Evolutionary conservation across 176 grass and related monocot species (phyloP), one percentile per base, ranked within the genome.

Genomic region (Chrysopogon serrulatus): DNA sequence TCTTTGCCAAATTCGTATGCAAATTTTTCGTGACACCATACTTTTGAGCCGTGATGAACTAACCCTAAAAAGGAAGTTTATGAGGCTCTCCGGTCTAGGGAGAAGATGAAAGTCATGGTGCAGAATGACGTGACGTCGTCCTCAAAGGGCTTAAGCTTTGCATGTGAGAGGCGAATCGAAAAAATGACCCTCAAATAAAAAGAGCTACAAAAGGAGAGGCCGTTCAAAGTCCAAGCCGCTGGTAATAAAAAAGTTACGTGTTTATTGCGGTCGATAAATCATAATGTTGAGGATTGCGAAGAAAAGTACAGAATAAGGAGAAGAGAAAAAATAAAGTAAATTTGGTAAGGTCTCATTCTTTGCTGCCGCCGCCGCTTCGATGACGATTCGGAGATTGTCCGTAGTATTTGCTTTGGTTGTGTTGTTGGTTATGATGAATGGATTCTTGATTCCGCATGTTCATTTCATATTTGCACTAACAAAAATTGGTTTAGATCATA

Each of bases 91-190:
- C 81, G 61, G 6, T 19, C 10, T 1, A 73, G 16, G 37, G 40
- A 84, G n/a, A 74, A 69, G 72, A 74, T 65, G 82, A 85, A 54
- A 85, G 16, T 31, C 10, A 57, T 62, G 80, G 80, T 59, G 12
- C 32, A 68, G 9, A 39, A 1, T 28, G 80, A 69, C 4, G 65
- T 1, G 11, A 31, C 41, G 21, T 59, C 65, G 4, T 78, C 75
- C 1, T 80, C 59, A 37, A 37, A 37, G 35, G 35, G 35, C 35
- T n/a, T n/a, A n/a, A n/a, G n/a, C n/a, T n/a, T n/a, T n/a, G n/a
- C n/a, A n/a, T n/a, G n/a, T n/a, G n/a, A n/a, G 35, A 37, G 6
- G 61, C 32, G 63, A 36, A 16, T 30, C 1, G 37, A 76, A 5
- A 17, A 68, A 2, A 68, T 1, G 28, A n/a, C 24, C 15, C 18